Base-by-base conservation (phyloP, 139 green algal species). In the Coelastrella sp. region DNA sequence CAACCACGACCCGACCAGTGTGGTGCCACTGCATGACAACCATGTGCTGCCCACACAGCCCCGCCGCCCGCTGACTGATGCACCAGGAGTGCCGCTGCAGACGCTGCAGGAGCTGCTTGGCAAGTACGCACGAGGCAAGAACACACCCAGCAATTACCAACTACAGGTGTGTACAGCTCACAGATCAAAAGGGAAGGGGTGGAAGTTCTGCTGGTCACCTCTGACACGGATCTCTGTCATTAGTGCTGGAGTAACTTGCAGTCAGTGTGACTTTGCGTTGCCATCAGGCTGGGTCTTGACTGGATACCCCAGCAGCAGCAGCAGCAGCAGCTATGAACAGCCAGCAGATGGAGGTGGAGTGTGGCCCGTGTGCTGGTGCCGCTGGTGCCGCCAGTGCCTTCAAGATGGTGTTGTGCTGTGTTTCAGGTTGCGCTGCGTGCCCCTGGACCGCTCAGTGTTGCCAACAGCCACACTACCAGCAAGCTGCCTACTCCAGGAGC, bases 1-100 rank as follows among this genome's bases (percentile, higher is more conserved):
- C 20, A 93, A 92, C 59, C 95, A 96, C 91, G 93, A 97, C 88
- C 96, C 95, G 7, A 87, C 63, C 17, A 27, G 9, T 10, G 27
- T 72, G 4, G 22, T 72, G 17, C 68, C 66, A 5, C 70, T 49
- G 7, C n/a, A 65, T 22, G 74, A 85, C 75, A 49, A 65, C 27
- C 86, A 85, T 35, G 74, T 78, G 19, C 35, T 90, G 35, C 85
- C 85, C n/a, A 79, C 73, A 14, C 59, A 84, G 85, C 85, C 85
- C 10, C 85, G 85, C 8, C 15, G 81, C 27, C 66, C 65, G 83
- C 83, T 88, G 27, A 88, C 83, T 10, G 10, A 58, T n/a, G 8
- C 60, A 57, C 83, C 83, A 9, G 83, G 83, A 20, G 83, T 88
- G 17, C 27, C 83, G 15, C 83, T 88, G 83, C 83, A 87, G 59